Evolutionary conservation across 2,329 filamentous ascomycete species (phyloP), one percentile per base, ranked within the genome.

Genomic region (Furcasterigmium sp.): DNA sequence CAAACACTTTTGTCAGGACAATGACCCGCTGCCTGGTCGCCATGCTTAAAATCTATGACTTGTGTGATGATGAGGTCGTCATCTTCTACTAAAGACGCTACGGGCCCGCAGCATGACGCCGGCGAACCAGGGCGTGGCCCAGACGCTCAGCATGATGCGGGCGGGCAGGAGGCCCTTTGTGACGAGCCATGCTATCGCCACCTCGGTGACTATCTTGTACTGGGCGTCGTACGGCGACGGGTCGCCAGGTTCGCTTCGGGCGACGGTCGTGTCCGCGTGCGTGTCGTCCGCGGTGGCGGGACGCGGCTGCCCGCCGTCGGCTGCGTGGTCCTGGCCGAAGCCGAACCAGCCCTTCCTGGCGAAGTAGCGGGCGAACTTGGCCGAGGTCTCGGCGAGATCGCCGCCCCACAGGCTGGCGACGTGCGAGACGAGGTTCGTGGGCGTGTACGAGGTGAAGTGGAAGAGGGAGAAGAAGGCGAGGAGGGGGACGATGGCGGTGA

Each of bases 81-180:
- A 37, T 42, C 53, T 62, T 32, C 54, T 53, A 20, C 51, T 58
- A 36, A 69, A 54, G 10, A 58, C 17, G 13, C 50, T 51, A 41
- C 57, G 61, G 17, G 63, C 43, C 38, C 63, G 62, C 11, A 85
- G 64, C 30, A 87, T 67, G 18, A 78, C 67, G 35, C 82, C 76
- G 2, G 91, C 91, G 72, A 97, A 94, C 85, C 88, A 94, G 4
- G 93, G 93, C 37, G 93, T 95, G 13, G 78, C 85, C 88, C 87
- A 95, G 4, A 94, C 76, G 65, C 91, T 95, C 7, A 80, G 64
- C 20, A 84, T 68, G 48, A 98, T 78, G 52, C 93, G 76, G 11
- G 87, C 56, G 1, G 93, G 89, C 50, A 98, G 62, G 46, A 97
- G 58, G 14, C 81, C 82, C 67, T 98, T 98, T 1, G 89, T 94